Evolutionary conservation across 257 asterid species (phyloP), one percentile per base, ranked within the genome.

Genomic region (Fraxinus cuspidata): DNA sequence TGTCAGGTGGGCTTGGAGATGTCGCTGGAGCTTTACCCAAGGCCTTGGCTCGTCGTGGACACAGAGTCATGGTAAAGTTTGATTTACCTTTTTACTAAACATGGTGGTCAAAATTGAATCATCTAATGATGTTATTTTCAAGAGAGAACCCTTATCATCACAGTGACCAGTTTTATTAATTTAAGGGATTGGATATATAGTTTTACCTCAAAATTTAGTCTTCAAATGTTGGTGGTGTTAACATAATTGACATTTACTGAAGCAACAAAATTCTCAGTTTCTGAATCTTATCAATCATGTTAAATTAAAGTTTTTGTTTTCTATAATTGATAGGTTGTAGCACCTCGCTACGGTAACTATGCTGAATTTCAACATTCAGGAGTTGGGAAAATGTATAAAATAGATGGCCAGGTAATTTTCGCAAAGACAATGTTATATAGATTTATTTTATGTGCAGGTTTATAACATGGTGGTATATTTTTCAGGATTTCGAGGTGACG

Each of bases 1-100:
- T 81, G 74, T 74, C 82, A 95, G 99, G 99, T 84, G 99, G 99
- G 83, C 98, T 96, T 79, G 99, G 98, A 73, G 99, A 96, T 92
- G 99, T 96, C 85, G 97, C 97, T 78, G 99, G 99, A 77, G 98
- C 99, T 71, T 85, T 96, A 83, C 99, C 98, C 19, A 96, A 96
- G 88, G 98, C 97, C 79, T 96, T 96, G 89, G 97, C 99, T 77
- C 89, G 94, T 79, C 97, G 99, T 80, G 99, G 99, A 67, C 99
- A 96, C 84, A 91, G 99, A 82, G 98, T 96, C 88, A 96, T 96
- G 99, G 99, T 95, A 86, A 87, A 47, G 47, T 76, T 70, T 63
- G 13, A 72, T 63, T 77, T 71, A 42, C 37, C 1, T 23, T 65
- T 75, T 76, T 70, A 60, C 27, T 60, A 60, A 60, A 9, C 32